A percentile compares a stretch with the other conserved stretches of the same genome.
Evolutionary conservation across 2,329 filamentous ascomycete species (phyloP).

Genomic region (Trichophyton verrucosum): DNA sequence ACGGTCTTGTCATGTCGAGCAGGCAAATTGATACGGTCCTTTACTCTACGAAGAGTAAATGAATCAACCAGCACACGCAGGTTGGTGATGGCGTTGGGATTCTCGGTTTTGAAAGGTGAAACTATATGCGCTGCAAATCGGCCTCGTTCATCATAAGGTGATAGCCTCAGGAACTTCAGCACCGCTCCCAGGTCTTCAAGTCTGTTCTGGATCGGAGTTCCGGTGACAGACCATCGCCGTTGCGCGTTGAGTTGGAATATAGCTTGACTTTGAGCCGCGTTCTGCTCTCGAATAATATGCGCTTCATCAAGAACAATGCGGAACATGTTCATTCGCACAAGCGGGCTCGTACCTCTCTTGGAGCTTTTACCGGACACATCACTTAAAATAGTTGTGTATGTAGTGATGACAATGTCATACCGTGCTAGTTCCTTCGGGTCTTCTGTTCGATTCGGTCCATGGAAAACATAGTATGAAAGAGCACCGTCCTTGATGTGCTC

Average conservation of each 20-base stretch:
- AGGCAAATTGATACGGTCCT: constrained; percentile 79
- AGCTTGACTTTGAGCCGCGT: constrained; percentile 69
- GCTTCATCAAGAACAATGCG: constrained; percentile 89
- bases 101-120: constrained; percentile 72
- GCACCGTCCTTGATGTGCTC: constrained; percentile 57
- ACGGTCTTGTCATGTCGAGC: constrained; percentile 60
- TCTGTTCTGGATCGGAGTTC: constrained; percentile 88
- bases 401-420: constrained; percentile 80
- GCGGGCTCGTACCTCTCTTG: constrained; percentile 47
- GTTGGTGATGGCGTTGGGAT: constrained; percentile 57
- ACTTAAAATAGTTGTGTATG: constrained; percentile 75
- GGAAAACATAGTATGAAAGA: constrained; percentile 70
- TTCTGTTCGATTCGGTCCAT: constrained; percentile 64
- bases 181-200: constrained; percentile 81
- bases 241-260: constrained; percentile 68
- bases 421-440: constrained; percentile 55
- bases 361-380: constrained; percentile 57
- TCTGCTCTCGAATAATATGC: constrained; percentile 81
- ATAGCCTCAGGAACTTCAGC: constrained; percentile 70
- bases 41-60: constrained; percentile 82
- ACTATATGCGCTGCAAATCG: constrained; percentile 72
- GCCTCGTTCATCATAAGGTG: constrained; percentile 67
- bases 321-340: constrained; percentile 79
- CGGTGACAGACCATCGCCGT: constrained; percentile 91
- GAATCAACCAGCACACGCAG: constrained; percentile 82